Conservation (phyloP, 345 rosid genomes). For the Citrus sinensis region DNA sequence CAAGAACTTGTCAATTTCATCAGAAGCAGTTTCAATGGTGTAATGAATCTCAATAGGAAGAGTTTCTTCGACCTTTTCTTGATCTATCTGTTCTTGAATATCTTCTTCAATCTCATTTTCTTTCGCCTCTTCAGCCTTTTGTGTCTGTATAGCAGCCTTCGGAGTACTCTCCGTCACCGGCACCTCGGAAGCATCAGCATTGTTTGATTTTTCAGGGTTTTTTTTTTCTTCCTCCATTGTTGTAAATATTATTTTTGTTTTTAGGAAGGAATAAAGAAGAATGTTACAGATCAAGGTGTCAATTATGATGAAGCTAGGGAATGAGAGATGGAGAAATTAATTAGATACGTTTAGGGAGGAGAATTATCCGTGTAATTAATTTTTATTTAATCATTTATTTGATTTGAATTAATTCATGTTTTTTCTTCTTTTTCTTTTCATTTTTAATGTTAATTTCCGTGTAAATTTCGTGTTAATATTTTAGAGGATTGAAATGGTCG, state of each 20-base stretch:
- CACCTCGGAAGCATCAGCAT: neutral
- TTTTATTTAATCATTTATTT: neutral
- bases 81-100: too few relatives aligned
- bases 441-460: neutral
- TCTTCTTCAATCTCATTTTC: neutral
- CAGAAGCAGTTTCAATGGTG: conserved; percentile 46
- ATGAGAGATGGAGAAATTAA: neutral
- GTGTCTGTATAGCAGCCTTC: neutral
- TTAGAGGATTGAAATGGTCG: conserved; percentile 21
- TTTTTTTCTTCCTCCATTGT: conserved; percentile 16
- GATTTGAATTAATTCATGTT: neutral
- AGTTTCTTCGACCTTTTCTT: conserved; percentile 13
- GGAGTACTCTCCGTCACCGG: neutral
- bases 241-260: neutral
- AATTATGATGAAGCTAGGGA: neutral
- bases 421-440: neutral
- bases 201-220: neutral
- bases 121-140: neutral
- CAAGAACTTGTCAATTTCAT: conserved; percentile 50
- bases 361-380: conserved; percentile 6
- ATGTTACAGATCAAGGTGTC: too few relatives aligned
- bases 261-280: neutral
- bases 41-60: conserved; percentile 30
- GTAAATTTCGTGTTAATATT: neutral
- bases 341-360: conserved; percentile 12